Evolutionary conservation across 768 basidiomycete genomes (phyloP).

Genomic region (Mycena vulgaris): DNA sequence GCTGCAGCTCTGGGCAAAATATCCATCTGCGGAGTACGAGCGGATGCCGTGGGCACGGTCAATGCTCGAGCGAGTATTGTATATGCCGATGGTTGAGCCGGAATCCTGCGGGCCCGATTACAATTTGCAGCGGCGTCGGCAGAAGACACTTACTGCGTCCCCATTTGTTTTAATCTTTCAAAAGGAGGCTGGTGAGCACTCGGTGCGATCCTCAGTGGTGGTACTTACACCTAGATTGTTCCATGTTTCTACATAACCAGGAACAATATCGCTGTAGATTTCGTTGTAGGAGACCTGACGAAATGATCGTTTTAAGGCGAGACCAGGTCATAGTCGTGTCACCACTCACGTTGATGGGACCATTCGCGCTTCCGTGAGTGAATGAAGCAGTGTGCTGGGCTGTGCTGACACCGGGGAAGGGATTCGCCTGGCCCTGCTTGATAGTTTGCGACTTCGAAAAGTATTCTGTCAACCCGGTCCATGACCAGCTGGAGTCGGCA

Average conservation of each 20-base stretch:
- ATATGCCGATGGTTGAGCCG: not conserved
- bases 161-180: too few species aligned
- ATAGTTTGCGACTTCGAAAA: conserved; percentile 6
- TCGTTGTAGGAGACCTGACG: conserved; percentile 4
- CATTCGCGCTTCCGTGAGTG: not conserved
- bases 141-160: too few species aligned
- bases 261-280: not conserved
- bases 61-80: not conserved
- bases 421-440: not conserved
- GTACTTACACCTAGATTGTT: conserved; percentile 15
- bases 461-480: not conserved
- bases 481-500: not conserved
- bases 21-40: conserved; percentile 1
- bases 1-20: conserved; percentile 6
- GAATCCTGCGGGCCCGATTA: not conserved
- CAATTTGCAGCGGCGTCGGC: not conserved
- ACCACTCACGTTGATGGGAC: not conserved
- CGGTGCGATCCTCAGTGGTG: not conserved
- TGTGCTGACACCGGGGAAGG: not conserved
- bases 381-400: not conserved
- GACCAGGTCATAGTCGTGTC: not conserved
- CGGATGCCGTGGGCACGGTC: conserved; percentile 6
- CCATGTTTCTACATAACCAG: not conserved
- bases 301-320: not conserved
- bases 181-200: too few species aligned